Evolutionary conservation across 2,329 filamentous ascomycete genomes (phyloP).

Genomic region (Bipolaris victoriae): DNA sequence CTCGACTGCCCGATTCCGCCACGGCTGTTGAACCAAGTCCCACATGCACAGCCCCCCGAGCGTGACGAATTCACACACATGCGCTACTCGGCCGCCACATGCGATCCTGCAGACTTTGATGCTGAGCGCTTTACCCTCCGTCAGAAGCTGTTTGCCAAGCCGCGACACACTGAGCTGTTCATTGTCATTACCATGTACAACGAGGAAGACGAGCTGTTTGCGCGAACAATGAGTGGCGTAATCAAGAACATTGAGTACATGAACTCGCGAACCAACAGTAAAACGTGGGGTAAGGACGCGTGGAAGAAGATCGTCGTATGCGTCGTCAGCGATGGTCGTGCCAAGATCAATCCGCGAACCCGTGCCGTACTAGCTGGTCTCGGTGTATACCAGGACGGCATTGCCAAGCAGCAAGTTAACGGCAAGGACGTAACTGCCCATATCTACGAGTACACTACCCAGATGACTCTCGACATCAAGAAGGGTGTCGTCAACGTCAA

Average conservation of each 20-base stretch:
- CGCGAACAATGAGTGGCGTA: conserved; percentile 92
- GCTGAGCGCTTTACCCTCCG: conserved; percentile 89
- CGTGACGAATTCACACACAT: conserved; percentile 87
- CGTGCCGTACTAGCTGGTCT: conserved; percentile 87
- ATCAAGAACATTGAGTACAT: conserved; percentile 99
- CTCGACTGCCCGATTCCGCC: conserved; percentile 96
- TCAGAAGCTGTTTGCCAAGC: conserved; percentile 90
- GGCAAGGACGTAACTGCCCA: conserved; percentile 95
- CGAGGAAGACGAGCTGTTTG: conserved; percentile 94
- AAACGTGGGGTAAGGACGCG: conserved; percentile 97
- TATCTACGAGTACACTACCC: conserved; percentile 91
- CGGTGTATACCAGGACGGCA: conserved; percentile 97
- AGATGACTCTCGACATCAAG: conserved; percentile 86
- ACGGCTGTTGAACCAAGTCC: conserved; percentile 82
- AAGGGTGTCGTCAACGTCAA: conserved; percentile 86
- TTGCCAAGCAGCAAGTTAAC: conserved; percentile 98
- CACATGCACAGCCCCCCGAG: conserved; percentile 78
- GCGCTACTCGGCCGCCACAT: conserved; percentile 93
- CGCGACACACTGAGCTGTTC: conserved; percentile 90
- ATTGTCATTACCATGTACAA: conserved; percentile 99
- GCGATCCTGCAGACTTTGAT: conserved; percentile 87
- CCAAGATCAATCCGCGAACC: conserved; percentile 93
- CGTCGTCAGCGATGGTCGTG: conserved; percentile 94
- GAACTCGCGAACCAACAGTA: conserved; percentile 90
- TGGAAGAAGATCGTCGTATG: conserved; percentile 99